phyloP scores from a whole-genome alignment of 108 stramenopile genomes.

The Nitzschia palea region DNA sequence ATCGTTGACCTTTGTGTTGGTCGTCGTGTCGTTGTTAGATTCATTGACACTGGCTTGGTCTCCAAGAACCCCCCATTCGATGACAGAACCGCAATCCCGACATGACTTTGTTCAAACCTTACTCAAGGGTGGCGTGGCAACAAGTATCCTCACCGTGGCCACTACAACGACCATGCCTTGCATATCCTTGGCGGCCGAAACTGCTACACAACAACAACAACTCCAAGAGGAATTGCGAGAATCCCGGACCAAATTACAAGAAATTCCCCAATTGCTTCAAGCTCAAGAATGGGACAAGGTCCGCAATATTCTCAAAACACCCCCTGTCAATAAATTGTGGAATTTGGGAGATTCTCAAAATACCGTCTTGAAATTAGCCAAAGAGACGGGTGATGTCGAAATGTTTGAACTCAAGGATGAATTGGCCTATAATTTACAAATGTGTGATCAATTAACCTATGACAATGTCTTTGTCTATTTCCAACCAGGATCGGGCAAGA shows the following conservation, averaged over 20 bases:
- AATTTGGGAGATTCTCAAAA: conserved; percentile 73
- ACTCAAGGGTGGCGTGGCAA: too few species aligned
- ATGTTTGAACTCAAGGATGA: conserved; percentile 78
- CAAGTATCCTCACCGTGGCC: too few species aligned
- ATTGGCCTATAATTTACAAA: conserved; percentile 59
- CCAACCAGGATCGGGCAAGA: conserved; percentile 72
- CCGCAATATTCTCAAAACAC: conserved; percentile 70
- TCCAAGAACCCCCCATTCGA: too few species aligned
- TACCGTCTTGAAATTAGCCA: conserved; percentile 58
- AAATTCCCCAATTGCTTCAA: conserved; percentile 53
- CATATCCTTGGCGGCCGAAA: too few species aligned
- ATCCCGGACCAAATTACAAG: conserved; percentile 37
- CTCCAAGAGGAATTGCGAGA: conserved; percentile 30
- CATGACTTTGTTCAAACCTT: too few species aligned
- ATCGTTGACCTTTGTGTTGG: too few species aligned
- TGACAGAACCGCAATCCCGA: too few species aligned
- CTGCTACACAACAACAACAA: too few species aligned
- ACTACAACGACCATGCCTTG: too few species aligned
- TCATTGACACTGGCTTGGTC: too few species aligned
- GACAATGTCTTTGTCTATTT: conserved; percentile 76
- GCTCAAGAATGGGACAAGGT: conserved; percentile 70
- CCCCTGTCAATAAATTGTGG: conserved; percentile 74
- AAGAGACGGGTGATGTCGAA: conserved; percentile 59
- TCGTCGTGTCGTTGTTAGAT: too few species aligned
- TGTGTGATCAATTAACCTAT: conserved; percentile 79